Conservation (phyloP, 495 filamentous ascomycete genomes). For the Aspergillus taichungensis region DNA sequence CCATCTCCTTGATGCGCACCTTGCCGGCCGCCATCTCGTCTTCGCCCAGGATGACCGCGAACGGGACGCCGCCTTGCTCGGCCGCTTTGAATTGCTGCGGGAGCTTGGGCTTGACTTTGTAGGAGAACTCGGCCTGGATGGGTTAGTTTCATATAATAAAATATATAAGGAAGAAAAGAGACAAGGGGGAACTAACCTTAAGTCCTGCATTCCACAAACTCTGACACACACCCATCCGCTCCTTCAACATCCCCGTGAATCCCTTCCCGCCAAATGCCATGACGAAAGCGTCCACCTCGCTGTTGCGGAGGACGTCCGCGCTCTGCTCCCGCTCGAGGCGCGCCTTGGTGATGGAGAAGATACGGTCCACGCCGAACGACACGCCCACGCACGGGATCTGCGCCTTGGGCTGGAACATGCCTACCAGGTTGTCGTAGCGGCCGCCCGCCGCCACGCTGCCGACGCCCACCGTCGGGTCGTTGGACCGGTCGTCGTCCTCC, state of each 20-base stretch:
- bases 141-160: slow-evolving; percentile 10
- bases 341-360: slow-evolving; percentile 83
- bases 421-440: slow-evolving; percentile 86
- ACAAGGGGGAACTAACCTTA: slow-evolving; percentile 42
- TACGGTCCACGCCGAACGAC: slow-evolving; percentile 90
- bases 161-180: neutral
- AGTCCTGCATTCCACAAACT: slow-evolving; percentile 71
- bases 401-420: slow-evolving; percentile 79
- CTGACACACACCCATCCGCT: slow-evolving; percentile 70
- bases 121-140: slow-evolving; percentile 60
- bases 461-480: slow-evolving; percentile 74
- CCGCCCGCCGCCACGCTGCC: slow-evolving; percentile 85
- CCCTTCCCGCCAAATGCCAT: slow-evolving; percentile 92
- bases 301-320: slow-evolving; percentile 44
- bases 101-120: slow-evolving; percentile 72
- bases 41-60: slow-evolving; percentile 71
- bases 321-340: slow-evolving; percentile 53
- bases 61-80: slow-evolving; percentile 61
- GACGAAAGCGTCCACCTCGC: slow-evolving; percentile 78
- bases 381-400: slow-evolving; percentile 90
- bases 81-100: slow-evolving; percentile 73
- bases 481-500: slow-evolving; percentile 71
- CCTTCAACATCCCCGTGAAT: slow-evolving; percentile 68
- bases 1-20: slow-evolving; percentile 79
- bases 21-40: slow-evolving; percentile 68